Base-by-base conservation (phyloP, 2,329 filamentous ascomycete genomes). In the Colletotrichum sp. region DNA sequence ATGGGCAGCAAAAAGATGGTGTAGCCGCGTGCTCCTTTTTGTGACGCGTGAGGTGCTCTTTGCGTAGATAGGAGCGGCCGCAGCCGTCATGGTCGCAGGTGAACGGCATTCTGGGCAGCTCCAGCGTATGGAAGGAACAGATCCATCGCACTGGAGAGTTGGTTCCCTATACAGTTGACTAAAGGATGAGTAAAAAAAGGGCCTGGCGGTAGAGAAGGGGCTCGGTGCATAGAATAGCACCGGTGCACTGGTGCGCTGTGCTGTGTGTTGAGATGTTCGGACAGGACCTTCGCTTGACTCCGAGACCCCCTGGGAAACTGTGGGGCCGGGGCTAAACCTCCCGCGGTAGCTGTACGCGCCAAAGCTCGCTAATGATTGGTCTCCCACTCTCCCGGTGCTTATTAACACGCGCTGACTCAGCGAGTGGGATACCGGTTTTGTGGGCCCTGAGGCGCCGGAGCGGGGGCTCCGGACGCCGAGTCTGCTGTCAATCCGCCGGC, bases 231-330 rank as follows among this genome's bases (percentile, higher is more conserved):
- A 30, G 32, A 67, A 65, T 32, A 58, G n/a, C 30, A 43, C 15
- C 91, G 3, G 34, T 48, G n/a, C 43, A 21, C 43, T 48, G 43
- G 30, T n/a, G 58, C 28, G 21, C 24, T 52, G 43, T 67, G 65
- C 21, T 52, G 43, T 67, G 65, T 36, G 24, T 66, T 5, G 18
- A 70, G 71, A 67, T 73, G 58, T 70, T 73, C 34, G 71, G 58
- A 48, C 58, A 36, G 66, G 58, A 64, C 43, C 52, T 60, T 71
- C 70, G 70, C 62, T 60, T 62, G 58, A n/a, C 21, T 58, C 66
- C 38, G 60, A 64, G 30, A n/a, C 56, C 34, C 56, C 34, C 56
- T 32, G 21, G 28, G n/a, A 21, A 32, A 30, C 30, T 36, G 32
- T 32, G 13, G 32, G 24, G 21, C 13, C 18, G 21, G n/a, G 34